Conservation (phyloP, 495 filamentous ascomycete genomes). For the Penicillium lagena region DNA sequence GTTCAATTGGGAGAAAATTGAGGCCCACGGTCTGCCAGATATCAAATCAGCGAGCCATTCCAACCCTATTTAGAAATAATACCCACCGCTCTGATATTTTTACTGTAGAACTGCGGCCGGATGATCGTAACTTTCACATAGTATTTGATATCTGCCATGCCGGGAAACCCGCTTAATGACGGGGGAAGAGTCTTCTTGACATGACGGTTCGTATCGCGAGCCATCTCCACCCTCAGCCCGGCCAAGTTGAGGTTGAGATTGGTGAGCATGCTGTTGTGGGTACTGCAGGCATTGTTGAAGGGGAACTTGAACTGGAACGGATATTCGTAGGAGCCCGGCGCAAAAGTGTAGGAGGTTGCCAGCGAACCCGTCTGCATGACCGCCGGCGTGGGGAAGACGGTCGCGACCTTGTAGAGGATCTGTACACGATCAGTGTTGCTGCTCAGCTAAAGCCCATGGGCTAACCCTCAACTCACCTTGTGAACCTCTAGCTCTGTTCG, state of each 20-base stretch:
- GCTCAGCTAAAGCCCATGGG: background rate
- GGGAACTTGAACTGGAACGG: conserved; percentile 90
- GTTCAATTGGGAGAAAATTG: conserved; percentile 90
- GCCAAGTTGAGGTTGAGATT: conserved; percentile 51
- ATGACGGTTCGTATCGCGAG: conserved; percentile 53
- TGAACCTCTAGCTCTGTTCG: conserved; percentile 66
- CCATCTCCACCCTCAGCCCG: conserved; percentile 51
- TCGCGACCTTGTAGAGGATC: conserved; percentile 61
- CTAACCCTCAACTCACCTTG: conserved; percentile 49
- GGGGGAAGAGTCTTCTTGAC: conserved; percentile 85
- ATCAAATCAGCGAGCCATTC: conserved; percentile 2
- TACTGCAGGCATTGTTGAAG: conserved; percentile 81
- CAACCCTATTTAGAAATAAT: background rate
- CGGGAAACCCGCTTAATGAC: conserved; percentile 72
- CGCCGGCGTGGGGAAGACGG: conserved; percentile 56
- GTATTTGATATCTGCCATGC: conserved; percentile 83
- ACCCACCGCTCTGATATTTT: conserved; percentile 66
- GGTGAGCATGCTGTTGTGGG: conserved; percentile 50
- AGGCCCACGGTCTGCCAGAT: conserved; percentile 47
- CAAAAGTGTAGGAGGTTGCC: conserved; percentile 54
- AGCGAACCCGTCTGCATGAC: conserved; percentile 39
- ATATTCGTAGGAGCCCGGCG: conserved; percentile 76
- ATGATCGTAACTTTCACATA: conserved; percentile 89
- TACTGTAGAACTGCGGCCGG: conserved; percentile 73
- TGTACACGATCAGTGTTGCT: conserved; percentile 19